Conservation (phyloP, 495 filamentous ascomycete genomes). For the Ascobolus immersus region DNA sequence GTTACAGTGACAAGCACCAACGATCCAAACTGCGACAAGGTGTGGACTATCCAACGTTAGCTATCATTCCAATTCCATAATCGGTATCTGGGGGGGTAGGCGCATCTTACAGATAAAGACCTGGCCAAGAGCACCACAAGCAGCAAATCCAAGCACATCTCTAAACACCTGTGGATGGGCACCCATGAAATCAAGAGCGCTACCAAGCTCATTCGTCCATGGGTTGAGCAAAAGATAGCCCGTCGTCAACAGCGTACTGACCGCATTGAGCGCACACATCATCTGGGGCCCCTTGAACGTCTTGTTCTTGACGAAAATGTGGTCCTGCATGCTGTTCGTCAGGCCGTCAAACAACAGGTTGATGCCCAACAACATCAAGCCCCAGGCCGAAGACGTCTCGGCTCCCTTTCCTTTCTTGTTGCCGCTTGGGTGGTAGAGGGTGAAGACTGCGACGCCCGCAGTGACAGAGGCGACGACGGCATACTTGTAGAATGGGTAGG, state of each 20-base stretch:
- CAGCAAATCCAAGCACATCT: slow-evolving; percentile 69
- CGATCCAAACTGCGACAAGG: slow-evolving; percentile 69
- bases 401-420: slow-evolving; percentile 36
- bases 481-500: slow-evolving; percentile 92
- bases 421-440: slow-evolving; percentile 52
- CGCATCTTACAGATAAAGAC: slow-evolving; percentile 61
- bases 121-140: slow-evolving; percentile 84
- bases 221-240: slow-evolving; percentile 54
- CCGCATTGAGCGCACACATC: slow-evolving; percentile 95
- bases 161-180: slow-evolving; percentile 52
- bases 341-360: slow-evolving; percentile 89
- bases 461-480: slow-evolving; percentile 75
- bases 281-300: slow-evolving; percentile 60
- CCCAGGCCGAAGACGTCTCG: slow-evolving; percentile 32
- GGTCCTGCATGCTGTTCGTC: slow-evolving; percentile 88
- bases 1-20: slow-evolving; percentile 87
- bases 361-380: slow-evolving; percentile 59
- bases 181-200: slow-evolving; percentile 55
- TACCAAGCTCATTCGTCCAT: slow-evolving; percentile 50
- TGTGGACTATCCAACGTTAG: slow-evolving; percentile 38
- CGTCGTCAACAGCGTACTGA: slow-evolving; percentile 49
- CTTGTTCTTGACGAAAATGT: slow-evolving; percentile 39
- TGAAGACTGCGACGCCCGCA: slow-evolving; percentile 80
- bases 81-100: too few species aligned
- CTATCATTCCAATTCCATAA: background rate